A percentile compares a stretch with the other conserved stretches of the same genome.
These are phyloP conservation scores for Ocimum tenuiflorum DNA, from an alignment of 257 asterid species.

Conservation along the genomic window DNA sequence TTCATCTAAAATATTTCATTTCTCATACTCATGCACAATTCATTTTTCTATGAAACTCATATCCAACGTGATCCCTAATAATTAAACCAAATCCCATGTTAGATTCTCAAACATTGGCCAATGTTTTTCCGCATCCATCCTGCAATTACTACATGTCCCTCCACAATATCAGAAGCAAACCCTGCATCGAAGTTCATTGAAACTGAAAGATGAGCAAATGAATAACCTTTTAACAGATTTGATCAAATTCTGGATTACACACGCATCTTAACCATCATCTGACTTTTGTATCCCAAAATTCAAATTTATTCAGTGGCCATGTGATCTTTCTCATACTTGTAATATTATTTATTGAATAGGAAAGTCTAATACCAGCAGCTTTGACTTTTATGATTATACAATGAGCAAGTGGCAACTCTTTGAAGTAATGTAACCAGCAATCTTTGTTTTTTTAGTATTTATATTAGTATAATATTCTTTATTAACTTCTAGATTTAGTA, in stretches of 20 bases:
- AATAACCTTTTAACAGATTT: neutral
- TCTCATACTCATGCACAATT: too few relatives aligned
- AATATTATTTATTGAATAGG: slow-evolving; percentile 10
- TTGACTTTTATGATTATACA: slow-evolving; percentile 29
- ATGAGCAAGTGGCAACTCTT: slow-evolving; percentile 16
- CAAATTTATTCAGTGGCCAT: slow-evolving; percentile 10
- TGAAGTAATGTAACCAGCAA: slow-evolving; percentile 1
- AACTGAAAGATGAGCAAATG: neutral
- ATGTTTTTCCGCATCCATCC: neutral
- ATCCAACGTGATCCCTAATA: too few relatives aligned
- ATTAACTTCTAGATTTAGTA: too few relatives aligned
- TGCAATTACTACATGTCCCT: neutral
- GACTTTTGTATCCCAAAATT: slow-evolving; percentile 20
- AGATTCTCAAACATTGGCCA: neutral
- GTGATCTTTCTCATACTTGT: slow-evolving; percentile 18
- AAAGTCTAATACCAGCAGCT: neutral
- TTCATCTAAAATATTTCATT: too few relatives aligned
- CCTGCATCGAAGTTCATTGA: neutral
- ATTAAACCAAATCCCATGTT: too few relatives aligned
- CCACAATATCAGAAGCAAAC: neutral
- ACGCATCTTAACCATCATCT: slow-evolving; percentile 19
- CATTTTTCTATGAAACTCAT: too few relatives aligned
- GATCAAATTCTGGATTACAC: neutral
- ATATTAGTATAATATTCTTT: neutral
- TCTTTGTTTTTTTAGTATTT: neutral